Conservation (phyloP, 1,139 yeast species). For the Candida frijolesensis region DNA sequence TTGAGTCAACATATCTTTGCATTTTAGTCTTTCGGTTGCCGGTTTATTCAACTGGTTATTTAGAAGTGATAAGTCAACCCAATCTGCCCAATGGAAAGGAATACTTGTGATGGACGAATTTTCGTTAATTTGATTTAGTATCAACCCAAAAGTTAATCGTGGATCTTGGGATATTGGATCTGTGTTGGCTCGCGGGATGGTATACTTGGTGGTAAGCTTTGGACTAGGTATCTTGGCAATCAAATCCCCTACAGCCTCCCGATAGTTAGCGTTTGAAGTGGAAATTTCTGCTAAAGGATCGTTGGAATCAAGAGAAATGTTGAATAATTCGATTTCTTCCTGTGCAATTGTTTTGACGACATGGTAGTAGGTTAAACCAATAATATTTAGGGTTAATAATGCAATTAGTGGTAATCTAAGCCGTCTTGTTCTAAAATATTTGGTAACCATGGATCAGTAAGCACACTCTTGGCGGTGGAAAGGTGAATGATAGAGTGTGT, state of each 20-base stretch:
- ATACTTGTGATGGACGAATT: conserved; percentile 13
- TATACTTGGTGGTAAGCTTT: conserved; percentile 3
- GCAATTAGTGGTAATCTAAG: conserved; percentile 8
- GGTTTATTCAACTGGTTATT: conserved; percentile 38
- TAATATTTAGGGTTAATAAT: conserved; percentile 8
- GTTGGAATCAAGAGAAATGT: conserved; percentile 8
- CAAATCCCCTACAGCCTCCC: conserved; percentile 8
- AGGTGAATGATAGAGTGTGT: no score
- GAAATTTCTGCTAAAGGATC: conserved; percentile 10
- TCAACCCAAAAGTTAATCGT: conserved; percentile 11
- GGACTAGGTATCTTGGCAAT: conserved; percentile 8
- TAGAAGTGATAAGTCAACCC: conserved; percentile 29
- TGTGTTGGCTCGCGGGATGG: background rate
- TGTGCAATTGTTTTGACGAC: background rate
- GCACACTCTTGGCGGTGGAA: no score
- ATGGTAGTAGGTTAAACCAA: conserved; percentile 3
- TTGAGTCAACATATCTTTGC: conserved; percentile 16
- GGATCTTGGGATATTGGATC: conserved; percentile 11
- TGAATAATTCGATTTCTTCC: background rate
- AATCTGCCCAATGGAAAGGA: conserved; percentile 38
- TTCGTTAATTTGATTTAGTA: conserved; percentile 4
- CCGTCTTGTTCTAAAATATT: background rate
- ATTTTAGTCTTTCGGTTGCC: conserved; percentile 20
- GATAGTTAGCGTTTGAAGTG: conserved; percentile 12
- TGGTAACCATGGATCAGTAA: background rate